phyloP scores from a whole-genome alignment of 805 yeast species.

The Kluyveromyces dobzhanskii region DNA sequence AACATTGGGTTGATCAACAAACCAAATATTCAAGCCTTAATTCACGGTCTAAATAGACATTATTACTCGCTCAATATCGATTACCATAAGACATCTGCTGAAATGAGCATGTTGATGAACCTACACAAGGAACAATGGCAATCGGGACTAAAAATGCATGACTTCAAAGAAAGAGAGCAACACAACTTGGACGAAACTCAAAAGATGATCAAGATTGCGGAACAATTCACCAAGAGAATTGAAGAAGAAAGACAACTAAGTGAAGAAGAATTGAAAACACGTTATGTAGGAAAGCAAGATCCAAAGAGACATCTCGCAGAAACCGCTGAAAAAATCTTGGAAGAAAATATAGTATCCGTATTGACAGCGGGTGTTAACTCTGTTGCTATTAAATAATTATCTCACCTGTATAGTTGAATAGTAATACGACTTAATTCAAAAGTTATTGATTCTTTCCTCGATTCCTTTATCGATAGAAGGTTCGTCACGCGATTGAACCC shows the following conservation, averaged over 20 bases:
- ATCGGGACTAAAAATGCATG: conserved; percentile 70
- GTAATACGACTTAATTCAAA: no score
- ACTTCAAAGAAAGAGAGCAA: conserved; percentile 71
- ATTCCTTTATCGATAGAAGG: no score
- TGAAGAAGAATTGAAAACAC: conserved; percentile 84
- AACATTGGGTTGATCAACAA: conserved; percentile 92
- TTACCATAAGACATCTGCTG: conserved; percentile 85
- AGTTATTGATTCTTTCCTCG: no score
- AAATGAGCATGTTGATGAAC: conserved; percentile 88
- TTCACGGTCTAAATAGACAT: conserved; percentile 94
- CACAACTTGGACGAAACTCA: conserved; percentile 65
- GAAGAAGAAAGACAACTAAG: conserved; percentile 82
- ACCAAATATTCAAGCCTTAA: conserved; percentile 93
- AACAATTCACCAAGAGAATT: conserved; percentile 80
- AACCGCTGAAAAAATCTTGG: conserved; percentile 77
- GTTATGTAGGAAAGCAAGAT: conserved; percentile 97
- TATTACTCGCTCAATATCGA: conserved; percentile 93
- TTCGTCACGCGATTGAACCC: no score
- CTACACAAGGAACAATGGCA: conserved; percentile 96
- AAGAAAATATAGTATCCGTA: conserved; percentile 81
- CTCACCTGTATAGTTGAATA: no score
- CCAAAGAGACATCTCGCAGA: conserved; percentile 95
- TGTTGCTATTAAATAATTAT: conserved; percentile 64
- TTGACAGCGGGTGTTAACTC: conserved; percentile 86
- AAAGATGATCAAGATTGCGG: conserved; percentile 82